Base-by-base conservation (phyloP, 176 grass and related monocot genomes). In the Tillandsia fasciculata region DNA sequence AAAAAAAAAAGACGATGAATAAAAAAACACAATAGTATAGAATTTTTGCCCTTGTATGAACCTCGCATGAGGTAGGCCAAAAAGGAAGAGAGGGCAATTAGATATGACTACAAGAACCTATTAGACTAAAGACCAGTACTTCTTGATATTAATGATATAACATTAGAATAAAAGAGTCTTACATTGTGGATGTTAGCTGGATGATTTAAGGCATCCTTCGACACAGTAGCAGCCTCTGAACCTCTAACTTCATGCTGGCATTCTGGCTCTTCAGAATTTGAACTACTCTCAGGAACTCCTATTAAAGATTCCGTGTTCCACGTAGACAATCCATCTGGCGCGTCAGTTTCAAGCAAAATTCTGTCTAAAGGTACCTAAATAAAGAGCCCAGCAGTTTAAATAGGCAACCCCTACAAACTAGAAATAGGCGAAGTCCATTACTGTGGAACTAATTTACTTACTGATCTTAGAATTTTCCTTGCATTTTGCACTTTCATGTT, bases 281-380 rank as follows among this genome's bases (percentile, higher is more conserved):
- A 74, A 57, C 33, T 72, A 27, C 11, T 67, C 64, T 79, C 66
- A 23, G 79, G 81, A 8, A 86, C 56, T 52, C 17, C 17, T 66
- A 89, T 61, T 17, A 90, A 64, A 79, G 79, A 81, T 87, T 67
- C 70, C 68, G 81, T 66, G 12, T 87, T 91, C 68, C 75, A 71
- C 71, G 48, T 90, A 52, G 84, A 81, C 47, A 97, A 75, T 54
- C 86, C 94, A 65, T 87, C 94, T 8, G 87, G 86, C 23, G 86
- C 82, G 72, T 97, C 87, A 24, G 94, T 86, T 76, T 97, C 94
- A 67, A 92, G 74, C 47, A 93, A 79, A 89, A 92, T 92, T 85
- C 83, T 90, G 66, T 96, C 89, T 53, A 78, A 50, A 26, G 94
- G 94, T 70, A 97, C 91, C 94, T 92, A 68, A 26, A 79, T 56